phyloP scores from a whole-genome alignment of 2,329 filamentous ascomycete genomes.

The Lasiodiplodia sp. region DNA sequence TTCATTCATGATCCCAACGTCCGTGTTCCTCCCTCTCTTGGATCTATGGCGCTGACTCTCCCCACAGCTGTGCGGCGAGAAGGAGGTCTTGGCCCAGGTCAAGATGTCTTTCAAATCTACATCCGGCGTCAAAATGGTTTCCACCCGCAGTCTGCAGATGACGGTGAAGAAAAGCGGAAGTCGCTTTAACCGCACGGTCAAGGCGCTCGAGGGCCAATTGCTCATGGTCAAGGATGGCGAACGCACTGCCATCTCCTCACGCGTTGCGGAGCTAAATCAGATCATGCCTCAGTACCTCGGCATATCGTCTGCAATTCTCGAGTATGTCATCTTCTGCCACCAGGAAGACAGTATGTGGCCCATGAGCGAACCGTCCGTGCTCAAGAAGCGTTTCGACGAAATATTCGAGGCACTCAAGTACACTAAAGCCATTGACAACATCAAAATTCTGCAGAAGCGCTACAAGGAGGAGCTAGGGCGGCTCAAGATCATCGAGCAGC shows the following conservation, averaged over 20 bases:
- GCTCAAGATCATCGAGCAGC: constrained; percentile 76
- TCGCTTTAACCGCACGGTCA: constrained; percentile 67
- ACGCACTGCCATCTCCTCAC: constrained; percentile 77
- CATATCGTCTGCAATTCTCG: constrained; percentile 87
- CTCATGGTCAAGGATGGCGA: constrained; percentile 81
- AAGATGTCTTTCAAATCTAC: constrained; percentile 86
- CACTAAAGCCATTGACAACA: constrained; percentile 95
- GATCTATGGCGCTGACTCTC: constrained; percentile 20
- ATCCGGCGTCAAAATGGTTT: constrained; percentile 79
- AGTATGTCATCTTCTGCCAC: constrained; percentile 97
- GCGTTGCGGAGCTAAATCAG: constrained; percentile 80
- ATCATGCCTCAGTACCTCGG: constrained; percentile 87
- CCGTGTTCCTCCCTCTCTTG: constrained; percentile 30
- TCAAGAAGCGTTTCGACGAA: constrained; percentile 96
- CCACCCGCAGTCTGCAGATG: constrained; percentile 83
- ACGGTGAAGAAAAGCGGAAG: constrained; percentile 76
- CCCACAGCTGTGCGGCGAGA: constrained; percentile 76
- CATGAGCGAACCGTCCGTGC: constrained; percentile 80
- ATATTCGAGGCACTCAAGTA: constrained; percentile 98
- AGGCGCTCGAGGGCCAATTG: constrained; percentile 83
- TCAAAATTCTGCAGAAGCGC: constrained; percentile 84
- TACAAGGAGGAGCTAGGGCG: constrained; percentile 77
- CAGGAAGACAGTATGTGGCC: constrained; percentile 98
- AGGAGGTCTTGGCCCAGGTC: constrained; percentile 89
- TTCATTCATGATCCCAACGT: constrained; percentile 98